Evolutionary conservation across 768 basidiomycete species (phyloP), one percentile per base, ranked within the genome.

Genomic region (Mrakia frigida): DNA sequence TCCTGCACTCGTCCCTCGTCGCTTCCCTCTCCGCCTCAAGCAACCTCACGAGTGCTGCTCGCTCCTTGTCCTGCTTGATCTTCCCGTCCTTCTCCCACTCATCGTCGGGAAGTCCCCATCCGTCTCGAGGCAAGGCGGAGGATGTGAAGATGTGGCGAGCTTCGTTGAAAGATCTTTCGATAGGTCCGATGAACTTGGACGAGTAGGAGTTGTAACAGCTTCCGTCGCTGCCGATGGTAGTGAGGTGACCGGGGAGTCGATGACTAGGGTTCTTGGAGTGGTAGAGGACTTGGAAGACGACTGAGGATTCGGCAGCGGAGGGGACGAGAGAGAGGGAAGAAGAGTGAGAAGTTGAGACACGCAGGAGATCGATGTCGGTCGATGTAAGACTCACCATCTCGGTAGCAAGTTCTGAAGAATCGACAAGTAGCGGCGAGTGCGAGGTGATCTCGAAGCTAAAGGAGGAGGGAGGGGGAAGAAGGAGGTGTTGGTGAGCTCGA

Each of bases 391-490:
- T 63, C 1, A 63, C 61, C 61, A 18, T 63, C 61, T 63, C 31
- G n/a, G 61, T 63, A 63, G 61, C 61, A 63, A 4, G 61, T 21
- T 31, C 61, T 63, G 61, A 63, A 63, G 61, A 37, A 63, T 21
- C 61, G n/a, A 16, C 61, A 63, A 10, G 35, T 63, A 10, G n/a
- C 61, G 14, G 61, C 25, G 61, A 63, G 61, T 6, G 61, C 61
- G 33, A 63, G 61, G 14, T 63, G 61, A 16, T 63, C 61, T 37
- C 61, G 31, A 16, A 63, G 61, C 61, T 63, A 33, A 1, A 21
- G 21, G 14, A 23, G n/a, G n/a, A 33, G n/a, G 23, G 10, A 9
- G n/a, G n/a, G n/a, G n/a, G n/a, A 25, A 25, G 56, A 28, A 56
- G 6, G 56, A 18, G n/a, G n/a, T 50, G 16, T 4, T 9, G 56